Percentiles rank a stretch among this genome's conserved stretches.
Conservation (phyloP, 805 yeast species). For the Vanderwaltozyma polyspora region DNA sequence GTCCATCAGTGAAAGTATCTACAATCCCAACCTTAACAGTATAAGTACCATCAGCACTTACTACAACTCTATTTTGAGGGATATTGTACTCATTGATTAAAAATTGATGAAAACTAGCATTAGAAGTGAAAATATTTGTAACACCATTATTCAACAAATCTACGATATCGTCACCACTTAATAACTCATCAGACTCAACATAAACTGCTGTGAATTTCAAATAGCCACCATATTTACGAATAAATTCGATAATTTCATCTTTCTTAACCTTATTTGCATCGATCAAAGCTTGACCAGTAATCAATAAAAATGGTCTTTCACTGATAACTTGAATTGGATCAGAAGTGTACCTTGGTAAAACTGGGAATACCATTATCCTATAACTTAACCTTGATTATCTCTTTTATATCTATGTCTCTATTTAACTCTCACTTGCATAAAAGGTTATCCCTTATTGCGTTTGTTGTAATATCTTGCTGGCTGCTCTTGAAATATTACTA, state of each 20-base stretch:
- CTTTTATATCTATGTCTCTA: too few relatives aligned
- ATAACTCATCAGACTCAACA: constrained; percentile 11
- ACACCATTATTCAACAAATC: constrained; percentile 55
- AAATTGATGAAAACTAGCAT: constrained; percentile 16
- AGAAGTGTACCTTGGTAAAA: constrained; percentile 26
- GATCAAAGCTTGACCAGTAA: constrained; percentile 21
- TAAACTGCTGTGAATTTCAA: constrained; percentile 21
- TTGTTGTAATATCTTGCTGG: too few relatives aligned
- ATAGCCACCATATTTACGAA: constrained; percentile 5
- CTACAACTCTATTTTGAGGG: constrained; percentile 37
- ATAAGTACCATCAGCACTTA: constrained; percentile 13
- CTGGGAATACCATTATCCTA: constrained; percentile 32
- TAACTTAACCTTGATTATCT: too few relatives aligned
- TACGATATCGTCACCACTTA: constrained; percentile 35
- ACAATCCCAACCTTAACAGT: constrained; percentile 9
- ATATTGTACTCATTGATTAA: constrained; percentile 37
- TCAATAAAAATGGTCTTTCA: constrained; percentile 14
- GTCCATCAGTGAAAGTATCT: neutral
- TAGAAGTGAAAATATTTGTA: constrained; percentile 31
- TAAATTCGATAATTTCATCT: constrained; percentile 3
- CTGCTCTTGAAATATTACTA: too few relatives aligned
- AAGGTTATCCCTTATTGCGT: too few relatives aligned
- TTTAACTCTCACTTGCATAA: too few relatives aligned
- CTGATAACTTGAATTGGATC: constrained; percentile 6
- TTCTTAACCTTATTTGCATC: constrained; percentile 8